Evolutionary conservation across 2,329 filamentous ascomycete species (phyloP).

Genomic region (Scedosporium minutisporum): DNA sequence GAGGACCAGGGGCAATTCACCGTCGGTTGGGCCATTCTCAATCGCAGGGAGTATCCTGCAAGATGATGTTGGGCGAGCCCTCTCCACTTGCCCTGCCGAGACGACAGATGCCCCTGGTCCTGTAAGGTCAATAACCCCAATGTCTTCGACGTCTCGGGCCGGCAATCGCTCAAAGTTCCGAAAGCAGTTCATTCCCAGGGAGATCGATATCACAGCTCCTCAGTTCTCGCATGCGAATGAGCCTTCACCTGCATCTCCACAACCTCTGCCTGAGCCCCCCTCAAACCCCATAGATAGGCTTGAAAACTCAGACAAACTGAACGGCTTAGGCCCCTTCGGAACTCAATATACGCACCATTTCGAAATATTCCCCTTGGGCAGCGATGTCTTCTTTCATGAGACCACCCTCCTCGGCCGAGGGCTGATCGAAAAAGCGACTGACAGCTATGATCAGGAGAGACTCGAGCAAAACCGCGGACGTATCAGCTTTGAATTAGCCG

Average conservation of each 20-base stretch:
- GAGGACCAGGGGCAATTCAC: constrained; percentile 21
- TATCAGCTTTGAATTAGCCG: constrained; percentile 35
- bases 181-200: constrained; percentile 33
- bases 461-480: constrained; percentile 21
- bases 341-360: constrained; percentile 54
- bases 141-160: neutral
- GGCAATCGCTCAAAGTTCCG: constrained; percentile 21
- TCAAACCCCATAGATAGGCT: neutral
- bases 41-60: neutral
- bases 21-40: constrained; percentile 8
- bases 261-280: constrained; percentile 7
- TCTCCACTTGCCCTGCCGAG: neutral
- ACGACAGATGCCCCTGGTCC: neutral
- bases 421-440: constrained; percentile 29
- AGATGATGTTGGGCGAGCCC: neutral
- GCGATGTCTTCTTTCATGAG: constrained; percentile 48
- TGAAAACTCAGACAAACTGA: constrained; percentile 23
- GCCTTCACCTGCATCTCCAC: constrained; percentile 25
- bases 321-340: constrained; percentile 49
- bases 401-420: constrained; percentile 50
- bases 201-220: constrained; percentile 39
- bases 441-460: constrained; percentile 17
- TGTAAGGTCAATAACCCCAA: neutral
- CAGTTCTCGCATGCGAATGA: constrained; percentile 45
- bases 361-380: constrained; percentile 48